These are phyloP conservation scores for Gentiana straminea DNA, from an alignment of 257 asterid genomes.

Conservation along the genomic window DNA sequence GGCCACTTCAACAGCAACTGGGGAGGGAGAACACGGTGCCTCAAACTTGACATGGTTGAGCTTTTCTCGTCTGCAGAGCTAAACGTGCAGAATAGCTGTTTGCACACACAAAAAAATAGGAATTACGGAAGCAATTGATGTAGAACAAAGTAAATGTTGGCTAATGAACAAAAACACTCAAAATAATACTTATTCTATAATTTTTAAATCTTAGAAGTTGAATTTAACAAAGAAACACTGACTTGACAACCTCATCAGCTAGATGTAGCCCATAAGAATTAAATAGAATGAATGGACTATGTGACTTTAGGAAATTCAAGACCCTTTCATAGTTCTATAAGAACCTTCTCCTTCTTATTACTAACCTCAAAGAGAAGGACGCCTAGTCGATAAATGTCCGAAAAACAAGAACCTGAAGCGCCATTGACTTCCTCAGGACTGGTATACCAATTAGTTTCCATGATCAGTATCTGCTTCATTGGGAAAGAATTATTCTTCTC, in stretches of 20 bases:
- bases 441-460: constrained; percentile 81
- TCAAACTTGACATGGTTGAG: constrained; percentile 67
- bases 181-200: too few species aligned
- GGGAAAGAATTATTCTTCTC: constrained; percentile 62
- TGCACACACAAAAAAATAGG: constrained; percentile 13
- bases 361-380: constrained; percentile 90
- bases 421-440: constrained; percentile 74
- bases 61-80: constrained; percentile 62
- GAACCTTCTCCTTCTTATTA: background rate
- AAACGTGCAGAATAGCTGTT: constrained; percentile 72
- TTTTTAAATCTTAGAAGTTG: too few species aligned
- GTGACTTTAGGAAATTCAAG: too few species aligned
- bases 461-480: constrained; percentile 66
- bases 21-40: constrained; percentile 93
- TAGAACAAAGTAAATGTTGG: too few species aligned
- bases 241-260: too few species aligned
- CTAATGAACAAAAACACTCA: too few species aligned
- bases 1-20: constrained; percentile 94
- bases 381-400: constrained; percentile 87
- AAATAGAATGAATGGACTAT: too few species aligned
- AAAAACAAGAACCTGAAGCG: constrained; percentile 47
- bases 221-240: too few species aligned
- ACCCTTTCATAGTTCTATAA: too few species aligned
- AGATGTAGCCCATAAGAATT: too few species aligned
- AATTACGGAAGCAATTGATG: too few species aligned